Evolutionary conservation across 1,284 basidiomycete species (phyloP).

Genomic region (Puccinia polysora): DNA sequence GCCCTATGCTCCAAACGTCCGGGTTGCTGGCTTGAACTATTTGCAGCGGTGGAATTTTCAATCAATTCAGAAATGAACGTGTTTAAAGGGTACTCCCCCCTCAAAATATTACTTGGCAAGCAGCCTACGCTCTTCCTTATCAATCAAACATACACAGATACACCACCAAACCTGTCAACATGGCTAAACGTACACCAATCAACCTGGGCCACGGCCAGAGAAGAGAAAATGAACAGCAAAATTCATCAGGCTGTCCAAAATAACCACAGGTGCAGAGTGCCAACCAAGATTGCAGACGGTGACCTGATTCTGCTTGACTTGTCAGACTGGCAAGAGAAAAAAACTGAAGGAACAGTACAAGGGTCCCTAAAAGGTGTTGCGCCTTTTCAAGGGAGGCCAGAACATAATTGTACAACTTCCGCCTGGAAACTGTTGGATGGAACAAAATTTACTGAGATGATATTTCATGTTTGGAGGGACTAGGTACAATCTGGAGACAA

Average conservation of each 20-base stretch:
- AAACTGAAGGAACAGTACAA: conserved; percentile 13
- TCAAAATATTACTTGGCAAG: not conserved
- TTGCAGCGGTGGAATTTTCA: not conserved
- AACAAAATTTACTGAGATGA: no score
- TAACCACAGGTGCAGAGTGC: not conserved
- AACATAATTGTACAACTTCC: conserved; percentile 11
- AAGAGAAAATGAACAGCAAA: not conserved
- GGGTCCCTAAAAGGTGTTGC: not conserved
- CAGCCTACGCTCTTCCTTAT: not conserved
- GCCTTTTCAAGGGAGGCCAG: conserved; percentile 5
- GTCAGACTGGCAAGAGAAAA: not conserved
- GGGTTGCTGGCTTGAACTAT: conserved; percentile 48
- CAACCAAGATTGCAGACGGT: not conserved
- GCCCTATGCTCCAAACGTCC: conserved; percentile 12
- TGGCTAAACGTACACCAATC: not conserved
- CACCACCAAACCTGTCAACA: not conserved
- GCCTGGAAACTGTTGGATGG: conserved; percentile 1
- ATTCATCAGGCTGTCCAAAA: conserved; percentile 12
- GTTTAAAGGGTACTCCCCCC: not conserved
- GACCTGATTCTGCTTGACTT: not conserved
- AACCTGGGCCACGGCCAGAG: not conserved
- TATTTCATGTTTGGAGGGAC: no score
- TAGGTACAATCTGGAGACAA: no score
- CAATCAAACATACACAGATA: no score
- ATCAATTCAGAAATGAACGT: conserved; percentile 13